These are phyloP conservation scores for Phytophthora pluvialis DNA, from an alignment of 352 stramenopile species.

Conservation along the genomic window DNA sequence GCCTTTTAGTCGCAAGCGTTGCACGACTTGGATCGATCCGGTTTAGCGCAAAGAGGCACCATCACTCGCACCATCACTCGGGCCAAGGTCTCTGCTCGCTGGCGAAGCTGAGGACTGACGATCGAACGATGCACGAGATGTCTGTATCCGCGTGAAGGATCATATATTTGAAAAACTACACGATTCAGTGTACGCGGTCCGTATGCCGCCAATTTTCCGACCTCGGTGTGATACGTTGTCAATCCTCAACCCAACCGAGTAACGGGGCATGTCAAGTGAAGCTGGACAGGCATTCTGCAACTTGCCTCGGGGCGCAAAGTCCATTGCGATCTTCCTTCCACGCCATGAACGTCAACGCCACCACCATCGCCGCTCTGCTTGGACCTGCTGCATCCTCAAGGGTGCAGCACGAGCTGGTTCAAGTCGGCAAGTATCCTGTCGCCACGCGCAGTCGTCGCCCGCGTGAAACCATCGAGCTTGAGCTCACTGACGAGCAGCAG, in stretches of 20 bases:
- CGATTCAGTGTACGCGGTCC: constrained; percentile 15
- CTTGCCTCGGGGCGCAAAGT: constrained; percentile 26
- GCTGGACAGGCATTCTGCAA: constrained; percentile 19
- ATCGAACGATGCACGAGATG: constrained; percentile 14
- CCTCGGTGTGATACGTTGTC: not conserved
- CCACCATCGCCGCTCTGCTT: constrained; percentile 32
- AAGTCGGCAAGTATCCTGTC: constrained; percentile 39
- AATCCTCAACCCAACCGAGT: constrained; percentile 25
- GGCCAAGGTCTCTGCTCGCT: not conserved
- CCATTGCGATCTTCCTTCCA: constrained; percentile 10
- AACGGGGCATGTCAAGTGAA: constrained; percentile 16
- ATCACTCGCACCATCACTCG: constrained; percentile 29
- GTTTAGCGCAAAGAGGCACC: not conserved
- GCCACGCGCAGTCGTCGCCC: constrained; percentile 40
- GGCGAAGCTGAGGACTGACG: not conserved
- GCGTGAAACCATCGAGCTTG: constrained; percentile 57
- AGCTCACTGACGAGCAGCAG: constrained; percentile 55
- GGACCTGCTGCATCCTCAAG: constrained; percentile 28
- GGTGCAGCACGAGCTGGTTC: constrained; percentile 29
- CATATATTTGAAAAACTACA: constrained; percentile 27
- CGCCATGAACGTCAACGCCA: constrained; percentile 37
- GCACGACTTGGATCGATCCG: not conserved
- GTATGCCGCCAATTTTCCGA: constrained; percentile 15
- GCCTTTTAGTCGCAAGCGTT: not conserved
- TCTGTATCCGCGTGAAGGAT: constrained; percentile 19